Conservation (phyloP, 345 rosid species). For the Hypericum androsaemum region DNA sequence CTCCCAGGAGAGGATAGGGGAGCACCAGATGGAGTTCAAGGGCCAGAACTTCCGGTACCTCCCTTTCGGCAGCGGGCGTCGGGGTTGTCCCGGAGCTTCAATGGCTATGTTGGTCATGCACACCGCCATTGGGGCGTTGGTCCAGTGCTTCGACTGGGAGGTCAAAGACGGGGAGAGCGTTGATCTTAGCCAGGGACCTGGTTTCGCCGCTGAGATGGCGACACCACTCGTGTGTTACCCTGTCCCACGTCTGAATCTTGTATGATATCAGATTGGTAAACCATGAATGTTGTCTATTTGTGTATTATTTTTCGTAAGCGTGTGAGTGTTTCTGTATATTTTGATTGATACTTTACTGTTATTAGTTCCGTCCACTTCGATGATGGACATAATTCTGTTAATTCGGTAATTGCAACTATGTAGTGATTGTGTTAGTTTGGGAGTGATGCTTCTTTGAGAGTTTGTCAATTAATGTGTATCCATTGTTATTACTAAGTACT, state of each 20-base stretch:
- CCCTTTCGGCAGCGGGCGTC: slow-evolving; percentile 10
- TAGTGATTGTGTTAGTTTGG: too few species aligned
- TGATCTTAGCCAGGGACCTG: slow-evolving; percentile 2
- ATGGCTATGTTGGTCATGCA: neutral
- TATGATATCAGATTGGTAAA: too few species aligned
- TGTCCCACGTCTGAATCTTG: neutral
- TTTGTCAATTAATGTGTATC: too few species aligned
- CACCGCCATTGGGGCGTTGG: slow-evolving; percentile 4
- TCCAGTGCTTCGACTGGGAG: slow-evolving; percentile 15
- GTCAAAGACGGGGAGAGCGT: slow-evolving; percentile 2
- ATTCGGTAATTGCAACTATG: too few species aligned
- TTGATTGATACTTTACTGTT: too few species aligned
- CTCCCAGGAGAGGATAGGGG: neutral
- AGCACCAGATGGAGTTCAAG: neutral
- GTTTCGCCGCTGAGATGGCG: neutral
- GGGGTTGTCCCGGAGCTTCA: slow-evolving; percentile 5
- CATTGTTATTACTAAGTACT: too few species aligned
- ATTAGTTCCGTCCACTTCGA: too few species aligned
- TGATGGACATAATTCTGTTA: too few species aligned
- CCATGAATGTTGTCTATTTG: too few species aligned
- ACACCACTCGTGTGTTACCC: slow-evolving; percentile 7
- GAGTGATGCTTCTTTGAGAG: too few species aligned
- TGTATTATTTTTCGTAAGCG: too few species aligned
- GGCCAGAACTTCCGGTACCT: slow-evolving; percentile 5
- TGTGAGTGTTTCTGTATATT: too few species aligned